These are phyloP conservation scores for Brassica hybrid DNA, from an alignment of 441 rosid species.

Conservation along the genomic window DNA sequence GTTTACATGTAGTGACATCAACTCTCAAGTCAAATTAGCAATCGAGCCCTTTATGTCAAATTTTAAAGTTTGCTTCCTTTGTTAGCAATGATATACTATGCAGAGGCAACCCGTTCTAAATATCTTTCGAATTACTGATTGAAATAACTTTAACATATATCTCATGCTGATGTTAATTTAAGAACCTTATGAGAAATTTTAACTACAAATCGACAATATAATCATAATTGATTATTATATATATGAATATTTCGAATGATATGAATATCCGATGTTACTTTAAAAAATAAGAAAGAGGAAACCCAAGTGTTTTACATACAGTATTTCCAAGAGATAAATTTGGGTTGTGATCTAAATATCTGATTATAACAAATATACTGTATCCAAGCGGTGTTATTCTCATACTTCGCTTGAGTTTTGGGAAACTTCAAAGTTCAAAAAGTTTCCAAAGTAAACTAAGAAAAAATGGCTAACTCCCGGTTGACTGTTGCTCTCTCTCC, in stretches of 20 bases:
- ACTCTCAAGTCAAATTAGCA: conserved; percentile 10
- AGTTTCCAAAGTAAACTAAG: too few relatives aligned
- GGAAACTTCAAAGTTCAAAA: too few relatives aligned
- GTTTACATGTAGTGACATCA: conserved; percentile 10
- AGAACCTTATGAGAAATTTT: neutral
- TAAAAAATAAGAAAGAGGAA: neutral
- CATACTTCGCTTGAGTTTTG: too few relatives aligned
- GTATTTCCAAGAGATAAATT: neutral
- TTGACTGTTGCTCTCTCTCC: too few relatives aligned
- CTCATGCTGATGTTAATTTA: neutral
- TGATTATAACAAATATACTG: too few relatives aligned
- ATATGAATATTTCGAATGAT: neutral
- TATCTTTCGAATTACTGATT: neutral
- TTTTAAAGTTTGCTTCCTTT: conserved; percentile 34
- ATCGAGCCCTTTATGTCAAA: conserved; percentile 31
- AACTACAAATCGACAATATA: neutral
- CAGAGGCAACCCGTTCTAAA: neutral
- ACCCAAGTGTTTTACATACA: neutral
- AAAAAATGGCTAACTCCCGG: too few relatives aligned
- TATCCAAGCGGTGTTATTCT: too few relatives aligned
- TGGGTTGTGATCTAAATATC: neutral
- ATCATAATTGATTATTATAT: neutral
- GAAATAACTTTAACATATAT: neutral
- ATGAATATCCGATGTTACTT: neutral
- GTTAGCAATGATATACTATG: conserved; percentile 25